Evolutionary conservation across 225 moss, liverwort and hornwort species (phyloP), one percentile per base, ranked within the genome.

Genomic region (Antitrichia curtipendula): DNA sequence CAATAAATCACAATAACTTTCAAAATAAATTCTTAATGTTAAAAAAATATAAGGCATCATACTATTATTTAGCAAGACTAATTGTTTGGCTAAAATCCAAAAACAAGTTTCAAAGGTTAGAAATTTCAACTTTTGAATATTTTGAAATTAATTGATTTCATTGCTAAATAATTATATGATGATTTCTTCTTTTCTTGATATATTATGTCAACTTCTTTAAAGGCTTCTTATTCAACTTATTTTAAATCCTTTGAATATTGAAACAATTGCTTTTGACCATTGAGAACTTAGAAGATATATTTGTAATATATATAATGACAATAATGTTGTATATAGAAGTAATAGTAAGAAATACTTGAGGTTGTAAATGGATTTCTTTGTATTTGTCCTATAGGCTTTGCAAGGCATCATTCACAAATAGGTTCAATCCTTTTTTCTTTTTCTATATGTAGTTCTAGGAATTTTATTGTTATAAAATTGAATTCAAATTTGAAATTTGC

Each of bases 361-460:
- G 8, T 43, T 70, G 3, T 4, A 41, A 56, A 57, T 47, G 1
- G 3, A 56, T 41, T 10, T 69, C 13, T 0, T 56, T 64, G 7
- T 20, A 27, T 82, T 82, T 66, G 8, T 0, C 2, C 9, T 16
- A 16, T 2, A 16, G 8, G 2, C 23, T 57, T 38, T 56, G 16
- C 18, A 57, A 38, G 16, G 9, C 27, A 38, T 38, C 16, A 17
- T 38, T 27, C 0, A 56, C 25, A 56, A 77, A 0, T 1, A n/a
- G 10, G 15, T 38, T 9, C 10, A n/a, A 24, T 77, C 1, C 0
- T 22, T 6, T 6, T 36, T 12, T 5, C 52, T 22, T 24, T 15
- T 10, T n/a, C 23, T 7, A 9, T 4, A 27, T 10, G 10, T 1
- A 38, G 0, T 17, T 17, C 2, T 11, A 7, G 0, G 16, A 7